Evolutionary conservation across 2,329 filamentous ascomycete species (phyloP), one percentile per base, ranked within the genome.

Genomic region (Bretziella fagacearum): DNA sequence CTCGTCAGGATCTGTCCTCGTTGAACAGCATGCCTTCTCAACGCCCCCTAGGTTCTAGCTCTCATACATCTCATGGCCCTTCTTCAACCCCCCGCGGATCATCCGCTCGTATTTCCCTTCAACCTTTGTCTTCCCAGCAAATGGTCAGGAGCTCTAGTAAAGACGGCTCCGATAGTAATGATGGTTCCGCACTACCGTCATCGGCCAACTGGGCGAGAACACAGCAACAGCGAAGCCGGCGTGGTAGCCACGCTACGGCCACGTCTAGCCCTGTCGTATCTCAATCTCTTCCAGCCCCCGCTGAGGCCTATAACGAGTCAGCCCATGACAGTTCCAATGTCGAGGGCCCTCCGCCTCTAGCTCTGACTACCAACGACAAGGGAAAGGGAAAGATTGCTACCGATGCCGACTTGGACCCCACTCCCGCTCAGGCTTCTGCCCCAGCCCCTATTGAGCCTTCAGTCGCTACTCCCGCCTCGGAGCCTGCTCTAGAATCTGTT

Each of bases 131-230:
- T 10, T 65, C 73, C 3, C 74, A 79, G 53, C 63, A 72, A n/a
- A 86, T 91, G 80, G 71, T 70, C 26, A 73, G 83, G 32, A 79
- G 84, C 51, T 69, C 73, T n/a, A 87, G 81, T 61, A 86, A 83
- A 58, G 84, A 93, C 51, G 79, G 74, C 7, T 26, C 69, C n/a
- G 36, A 46, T 56, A 77, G 73, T n/a, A 73, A 70, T 17, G 89
- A 95, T 57, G 79, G 80, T 2, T 86, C 91, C 32, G 91, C 86
- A n/a, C 67, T 98, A 35, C 93, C 91, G 2, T 85, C 87, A 1
- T 86, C 87, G 3, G 91, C 89, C 3, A 95, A 81, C 58, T 98
- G 91, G 91, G 91, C 89, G 65, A 67, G 77, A 59, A 74, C 79
- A 57, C 68, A 78, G 48, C 49, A 49, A 18, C 75, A 67, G 61